These are phyloP conservation scores for Ceratocystis cubensis DNA, from an alignment of 2,329 filamentous ascomycete species.

Conservation along the genomic window DNA sequence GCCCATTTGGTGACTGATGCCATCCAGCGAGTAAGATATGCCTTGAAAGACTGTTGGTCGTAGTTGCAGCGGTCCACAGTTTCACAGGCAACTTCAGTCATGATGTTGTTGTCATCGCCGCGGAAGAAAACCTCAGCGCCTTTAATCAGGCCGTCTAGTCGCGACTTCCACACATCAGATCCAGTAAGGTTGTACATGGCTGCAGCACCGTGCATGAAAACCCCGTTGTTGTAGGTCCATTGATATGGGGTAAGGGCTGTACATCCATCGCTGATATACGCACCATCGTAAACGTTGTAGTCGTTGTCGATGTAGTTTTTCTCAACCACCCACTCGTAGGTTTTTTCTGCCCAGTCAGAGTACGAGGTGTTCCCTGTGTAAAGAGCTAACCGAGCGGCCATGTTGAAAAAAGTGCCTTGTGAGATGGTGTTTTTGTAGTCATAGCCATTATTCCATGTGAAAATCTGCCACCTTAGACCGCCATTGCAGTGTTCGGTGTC, in stretches of 20 bases:
- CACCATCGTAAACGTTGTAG: slow-evolving; percentile 52
- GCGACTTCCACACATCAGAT: slow-evolving; percentile 42
- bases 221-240: slow-evolving; percentile 58
- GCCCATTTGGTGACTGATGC: slow-evolving; percentile 51
- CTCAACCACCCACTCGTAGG: slow-evolving; percentile 55
- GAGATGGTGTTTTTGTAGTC: slow-evolving; percentile 61
- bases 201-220: slow-evolving; percentile 52
- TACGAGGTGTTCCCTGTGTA: slow-evolving; percentile 72
- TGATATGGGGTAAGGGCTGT: slow-evolving; percentile 46
- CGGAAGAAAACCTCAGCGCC: slow-evolving; percentile 44
- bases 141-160: slow-evolving; percentile 44
- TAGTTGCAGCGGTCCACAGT: slow-evolving; percentile 46
- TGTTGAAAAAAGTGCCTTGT: slow-evolving; percentile 49
- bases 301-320: slow-evolving; percentile 47
- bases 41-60: slow-evolving; percentile 53
- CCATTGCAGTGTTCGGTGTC: slow-evolving; percentile 56
- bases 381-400: slow-evolving; percentile 54
- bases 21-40: slow-evolving; percentile 50
- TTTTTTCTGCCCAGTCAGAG: slow-evolving; percentile 59
- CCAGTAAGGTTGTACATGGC: slow-evolving; percentile 55
- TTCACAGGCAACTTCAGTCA: slow-evolving; percentile 56
- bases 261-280: slow-evolving; percentile 45
- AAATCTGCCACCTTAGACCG: slow-evolving; percentile 76
- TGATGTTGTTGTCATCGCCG: slow-evolving; percentile 40
- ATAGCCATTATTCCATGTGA: slow-evolving; percentile 68